phyloP scores from a whole-genome alignment of 1,284 basidiomycete species.

The Leccinum proliferum region DNA sequence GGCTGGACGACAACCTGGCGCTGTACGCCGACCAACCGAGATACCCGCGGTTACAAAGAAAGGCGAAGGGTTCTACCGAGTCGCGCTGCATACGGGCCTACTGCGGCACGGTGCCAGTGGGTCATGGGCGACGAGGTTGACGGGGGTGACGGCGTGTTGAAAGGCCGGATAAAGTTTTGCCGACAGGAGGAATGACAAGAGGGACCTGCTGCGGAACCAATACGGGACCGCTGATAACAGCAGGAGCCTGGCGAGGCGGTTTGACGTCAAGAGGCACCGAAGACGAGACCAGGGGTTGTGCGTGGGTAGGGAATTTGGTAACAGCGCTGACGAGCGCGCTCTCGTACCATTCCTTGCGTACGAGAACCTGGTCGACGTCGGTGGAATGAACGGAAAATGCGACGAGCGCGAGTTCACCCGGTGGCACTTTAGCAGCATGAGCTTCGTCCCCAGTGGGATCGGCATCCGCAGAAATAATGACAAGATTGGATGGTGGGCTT shows the following conservation, averaged over 20 bases:
- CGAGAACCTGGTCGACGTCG: slow-evolving; percentile 78
- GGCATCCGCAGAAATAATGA: slow-evolving; percentile 73
- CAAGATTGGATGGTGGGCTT: slow-evolving; percentile 79
- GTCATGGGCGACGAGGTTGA: too few species aligned
- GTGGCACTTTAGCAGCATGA: slow-evolving; percentile 68
- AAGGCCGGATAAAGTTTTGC: too few species aligned
- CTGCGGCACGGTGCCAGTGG: too few species aligned
- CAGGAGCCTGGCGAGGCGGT: slow-evolving; percentile 30
- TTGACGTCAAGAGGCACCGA: slow-evolving; percentile 33
- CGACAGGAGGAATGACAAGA: slow-evolving; percentile 25
- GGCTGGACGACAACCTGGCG: too few species aligned
- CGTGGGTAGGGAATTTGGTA: neutral
- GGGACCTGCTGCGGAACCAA: slow-evolving; percentile 12
- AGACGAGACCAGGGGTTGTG: neutral
- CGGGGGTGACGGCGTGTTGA: too few species aligned
- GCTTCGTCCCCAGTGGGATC: slow-evolving; percentile 77
- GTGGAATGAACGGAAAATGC: slow-evolving; percentile 78
- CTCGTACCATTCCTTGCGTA: slow-evolving; percentile 78
- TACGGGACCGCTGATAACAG: slow-evolving; percentile 13
- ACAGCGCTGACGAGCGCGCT: slow-evolving; percentile 32
- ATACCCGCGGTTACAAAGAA: too few species aligned
- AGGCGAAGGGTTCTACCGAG: too few species aligned
- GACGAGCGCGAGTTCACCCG: slow-evolving; percentile 71
- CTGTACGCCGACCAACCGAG: too few species aligned
- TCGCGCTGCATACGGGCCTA: too few species aligned